phyloP scores from a whole-genome alignment of 1,284 basidiomycete genomes.

The Sparassis latifolia region DNA sequence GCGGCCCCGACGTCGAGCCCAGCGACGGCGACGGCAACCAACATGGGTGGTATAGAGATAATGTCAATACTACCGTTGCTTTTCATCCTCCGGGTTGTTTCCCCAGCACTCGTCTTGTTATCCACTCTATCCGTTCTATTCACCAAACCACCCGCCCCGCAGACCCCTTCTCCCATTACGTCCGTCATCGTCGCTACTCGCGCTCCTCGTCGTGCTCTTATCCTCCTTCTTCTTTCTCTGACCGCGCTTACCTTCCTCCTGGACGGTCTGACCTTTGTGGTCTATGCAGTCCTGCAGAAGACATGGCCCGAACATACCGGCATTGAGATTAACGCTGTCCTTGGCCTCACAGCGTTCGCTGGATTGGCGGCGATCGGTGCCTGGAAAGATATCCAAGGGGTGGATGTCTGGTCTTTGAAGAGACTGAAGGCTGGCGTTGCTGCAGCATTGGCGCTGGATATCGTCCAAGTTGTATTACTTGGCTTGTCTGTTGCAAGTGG shows the following conservation, averaged over 20 bases:
- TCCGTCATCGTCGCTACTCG: constrained; percentile 66
- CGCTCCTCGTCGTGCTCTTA: constrained; percentile 65
- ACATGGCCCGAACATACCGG: constrained; percentile 60
- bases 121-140: constrained; percentile 53
- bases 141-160: constrained; percentile 38
- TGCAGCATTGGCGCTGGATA: constrained; percentile 50
- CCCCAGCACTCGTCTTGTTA: constrained; percentile 56
- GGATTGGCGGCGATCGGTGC: constrained; percentile 65
- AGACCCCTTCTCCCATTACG: constrained; percentile 58
- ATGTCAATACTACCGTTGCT: constrained; percentile 28
- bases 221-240: constrained; percentile 63
- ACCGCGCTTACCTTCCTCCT: constrained; percentile 81
- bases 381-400: constrained; percentile 69
- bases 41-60: constrained; percentile 6
- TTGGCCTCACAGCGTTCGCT: constrained; percentile 61
- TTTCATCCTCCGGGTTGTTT: constrained; percentile 53
- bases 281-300: constrained; percentile 56
- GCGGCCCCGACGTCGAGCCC: constrained; percentile 23
- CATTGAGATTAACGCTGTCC: constrained; percentile 59
- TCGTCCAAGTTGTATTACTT: constrained; percentile 50
- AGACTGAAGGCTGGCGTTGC: constrained; percentile 50
- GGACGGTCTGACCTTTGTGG: constrained; percentile 68
- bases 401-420: constrained; percentile 61
- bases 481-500: constrained; percentile 38
- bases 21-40: constrained; percentile 25